These are phyloP conservation scores for Colletotrichum nymphaeae DNA, from an alignment of 2,329 filamentous ascomycete genomes.

Conservation along the genomic window DNA sequence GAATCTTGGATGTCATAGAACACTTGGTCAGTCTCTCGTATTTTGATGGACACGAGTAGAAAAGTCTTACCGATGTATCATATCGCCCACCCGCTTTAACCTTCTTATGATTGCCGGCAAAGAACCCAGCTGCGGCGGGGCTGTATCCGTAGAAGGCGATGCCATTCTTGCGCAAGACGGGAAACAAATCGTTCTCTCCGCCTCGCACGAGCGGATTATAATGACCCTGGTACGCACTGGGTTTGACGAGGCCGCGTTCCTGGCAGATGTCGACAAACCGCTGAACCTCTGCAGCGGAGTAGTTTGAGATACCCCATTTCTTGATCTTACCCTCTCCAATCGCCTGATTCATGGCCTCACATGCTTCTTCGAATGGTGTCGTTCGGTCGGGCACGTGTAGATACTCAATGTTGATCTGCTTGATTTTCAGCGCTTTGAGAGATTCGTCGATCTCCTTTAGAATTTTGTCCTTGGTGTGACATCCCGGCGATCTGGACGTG, in stretches of 20 bases:
- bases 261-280: neutral
- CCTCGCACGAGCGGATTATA: neutral
- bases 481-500: neutral
- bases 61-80: neutral
- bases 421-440: neutral
- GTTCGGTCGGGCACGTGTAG: neutral
- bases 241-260: neutral
- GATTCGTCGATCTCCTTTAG: neutral
- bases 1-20: neutral
- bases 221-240: neutral
- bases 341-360: neutral
- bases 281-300: neutral
- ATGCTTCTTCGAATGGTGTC: neutral
- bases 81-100: neutral
- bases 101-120: neutral
- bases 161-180: neutral
- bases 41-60: neutral
- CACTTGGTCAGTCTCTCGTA: neutral
- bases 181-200: neutral
- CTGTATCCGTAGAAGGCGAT: neutral
- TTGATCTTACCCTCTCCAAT: neutral
- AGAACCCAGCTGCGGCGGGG: neutral
- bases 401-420: neutral
- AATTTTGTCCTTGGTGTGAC: neutral
- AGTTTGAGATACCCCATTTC: neutral